Percentiles rank a stretch among this genome's conserved stretches.
phyloP scores from a whole-genome alignment of 176 grass and related monocot species.

The Rhynchospora pubera region DNA sequence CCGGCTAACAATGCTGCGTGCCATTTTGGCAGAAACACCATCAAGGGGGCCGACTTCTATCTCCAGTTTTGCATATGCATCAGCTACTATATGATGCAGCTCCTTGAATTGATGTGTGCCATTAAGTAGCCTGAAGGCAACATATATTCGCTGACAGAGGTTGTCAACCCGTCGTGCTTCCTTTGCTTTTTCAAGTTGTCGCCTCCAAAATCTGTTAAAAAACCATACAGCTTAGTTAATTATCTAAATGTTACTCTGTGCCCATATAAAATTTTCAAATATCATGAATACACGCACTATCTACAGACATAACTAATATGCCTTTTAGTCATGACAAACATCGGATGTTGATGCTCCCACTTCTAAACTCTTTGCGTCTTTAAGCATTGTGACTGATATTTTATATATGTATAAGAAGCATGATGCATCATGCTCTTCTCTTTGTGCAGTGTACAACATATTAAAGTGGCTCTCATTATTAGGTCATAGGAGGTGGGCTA shows the following conservation, averaged over 20 bases:
- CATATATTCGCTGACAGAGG: constrained; percentile 84
- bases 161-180: constrained; percentile 88
- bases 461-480: not conserved
- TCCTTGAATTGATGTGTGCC: constrained; percentile 66
- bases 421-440: not conserved
- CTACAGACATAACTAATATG: not conserved
- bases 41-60: constrained; percentile 85
- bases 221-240: not conserved
- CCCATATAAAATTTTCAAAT: not conserved
- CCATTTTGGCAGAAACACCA: constrained; percentile 86
- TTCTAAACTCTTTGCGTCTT: not conserved
- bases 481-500: too few species aligned
- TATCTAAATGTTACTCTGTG: not conserved
- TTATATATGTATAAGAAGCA: not conserved
- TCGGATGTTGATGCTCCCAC: not conserved
- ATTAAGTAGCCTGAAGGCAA: constrained; percentile 69
- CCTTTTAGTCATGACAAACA: not conserved
- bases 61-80: constrained; percentile 89
- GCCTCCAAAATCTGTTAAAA: constrained; percentile 81
- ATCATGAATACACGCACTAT: not conserved
- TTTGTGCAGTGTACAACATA: not conserved
- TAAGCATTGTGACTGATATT: not conserved
- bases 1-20: constrained; percentile 96
- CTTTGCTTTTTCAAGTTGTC: constrained; percentile 80
- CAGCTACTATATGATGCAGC: constrained; percentile 63